Evolutionary conservation across 148 eudicot species (phyloP).

Genomic region (Nyssa sinensis): DNA sequence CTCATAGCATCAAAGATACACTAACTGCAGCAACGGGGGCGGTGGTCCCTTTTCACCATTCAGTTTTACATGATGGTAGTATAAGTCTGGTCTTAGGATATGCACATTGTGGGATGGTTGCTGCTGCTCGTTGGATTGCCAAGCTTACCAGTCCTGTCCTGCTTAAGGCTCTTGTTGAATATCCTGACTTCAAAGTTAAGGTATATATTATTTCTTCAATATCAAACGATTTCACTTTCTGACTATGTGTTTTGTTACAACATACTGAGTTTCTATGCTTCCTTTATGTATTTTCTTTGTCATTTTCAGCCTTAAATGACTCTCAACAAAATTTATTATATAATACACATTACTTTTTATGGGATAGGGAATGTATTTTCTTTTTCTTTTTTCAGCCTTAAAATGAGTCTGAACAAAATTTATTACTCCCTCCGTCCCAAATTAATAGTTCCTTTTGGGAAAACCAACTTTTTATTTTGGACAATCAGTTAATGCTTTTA

Average conservation of each 20-base stretch:
- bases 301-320: no score
- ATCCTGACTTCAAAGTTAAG: slow-evolving; percentile 69
- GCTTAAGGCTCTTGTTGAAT: slow-evolving; percentile 59
- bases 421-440: no score
- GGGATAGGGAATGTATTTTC: no score
- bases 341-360: no score
- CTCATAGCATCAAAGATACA: slow-evolving; percentile 95
- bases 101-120: slow-evolving; percentile 99
- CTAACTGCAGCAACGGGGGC: slow-evolving; percentile 93
- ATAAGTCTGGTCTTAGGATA: slow-evolving; percentile 83
- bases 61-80: slow-evolving; percentile 87
- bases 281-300: no score
- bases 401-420: no score
- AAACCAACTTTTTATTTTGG: no score
- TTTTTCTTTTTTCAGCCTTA: no score
- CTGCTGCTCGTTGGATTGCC: slow-evolving; percentile 99
- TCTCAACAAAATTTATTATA: no score
- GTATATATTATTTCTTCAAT: slow-evolving; percentile 24
- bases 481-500: no score
- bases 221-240: neutral
- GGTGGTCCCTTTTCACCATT: slow-evolving; percentile 98
- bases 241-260: neutral
- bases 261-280: no score
- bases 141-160: slow-evolving; percentile 78
- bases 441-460: no score